These are phyloP conservation scores for Spirogloea muscicola DNA, from an alignment of 139 green algal genomes.

Conservation along the genomic window DNA sequence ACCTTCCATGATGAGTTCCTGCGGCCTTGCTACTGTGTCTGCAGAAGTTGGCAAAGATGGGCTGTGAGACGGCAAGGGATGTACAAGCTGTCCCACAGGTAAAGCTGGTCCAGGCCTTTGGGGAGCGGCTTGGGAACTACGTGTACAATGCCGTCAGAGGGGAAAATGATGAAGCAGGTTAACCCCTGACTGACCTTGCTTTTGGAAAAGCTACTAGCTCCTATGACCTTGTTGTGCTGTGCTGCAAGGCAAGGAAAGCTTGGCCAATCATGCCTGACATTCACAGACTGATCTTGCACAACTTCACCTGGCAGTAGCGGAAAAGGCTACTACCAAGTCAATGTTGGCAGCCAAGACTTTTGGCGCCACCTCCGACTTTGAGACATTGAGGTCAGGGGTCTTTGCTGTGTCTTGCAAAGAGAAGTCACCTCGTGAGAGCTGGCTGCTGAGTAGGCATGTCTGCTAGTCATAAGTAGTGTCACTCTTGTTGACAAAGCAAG, in stretches of 20 bases:
- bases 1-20: too few species aligned
- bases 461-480: not conserved
- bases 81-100: conserved; percentile 24
- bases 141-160: conserved; percentile 31
- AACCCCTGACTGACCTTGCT: not conserved
- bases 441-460: not conserved
- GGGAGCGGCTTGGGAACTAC: conserved; percentile 8
- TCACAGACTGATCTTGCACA: not conserved
- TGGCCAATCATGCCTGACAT: not conserved
- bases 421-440: too few species aligned
- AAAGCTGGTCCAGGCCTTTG: not conserved
- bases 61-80: conserved; percentile 60
- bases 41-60: conserved; percentile 46
- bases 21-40: too few species aligned
- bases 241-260: not conserved
- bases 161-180: conserved; percentile 29
- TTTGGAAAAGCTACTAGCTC: too few species aligned
- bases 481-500: not conserved
- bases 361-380: conserved; percentile 50
- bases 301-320: conserved; percentile 2
- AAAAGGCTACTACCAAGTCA: conserved; percentile 42
- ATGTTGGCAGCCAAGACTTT: conserved; percentile 81
- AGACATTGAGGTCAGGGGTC: conserved; percentile 1
- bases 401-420: too few species aligned
- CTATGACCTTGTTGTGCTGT: not conserved